Conservation (phyloP, 768 basidiomycete genomes). For the Collybia nuda region DNA sequence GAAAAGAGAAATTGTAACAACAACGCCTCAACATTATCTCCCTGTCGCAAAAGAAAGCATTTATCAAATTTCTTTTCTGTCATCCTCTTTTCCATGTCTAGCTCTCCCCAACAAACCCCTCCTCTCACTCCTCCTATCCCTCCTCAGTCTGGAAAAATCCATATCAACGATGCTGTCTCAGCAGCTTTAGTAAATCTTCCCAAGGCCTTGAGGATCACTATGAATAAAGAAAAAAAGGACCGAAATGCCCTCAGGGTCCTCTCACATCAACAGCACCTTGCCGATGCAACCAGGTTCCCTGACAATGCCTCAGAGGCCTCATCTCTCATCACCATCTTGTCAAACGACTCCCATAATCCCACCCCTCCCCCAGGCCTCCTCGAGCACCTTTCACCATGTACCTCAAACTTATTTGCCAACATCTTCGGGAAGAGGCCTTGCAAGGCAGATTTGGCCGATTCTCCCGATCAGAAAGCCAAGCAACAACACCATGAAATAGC, state of each 20-base stretch:
- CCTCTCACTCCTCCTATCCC: not conserved
- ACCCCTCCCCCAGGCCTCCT: too few species aligned
- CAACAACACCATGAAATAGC: not conserved
- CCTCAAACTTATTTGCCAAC: too few species aligned
- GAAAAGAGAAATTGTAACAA: too few species aligned
- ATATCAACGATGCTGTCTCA: not conserved
- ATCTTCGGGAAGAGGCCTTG: too few species aligned
- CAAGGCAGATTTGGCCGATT: not conserved
- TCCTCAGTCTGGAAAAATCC: not conserved
- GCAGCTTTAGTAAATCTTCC: not conserved
- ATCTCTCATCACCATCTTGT: not conserved
- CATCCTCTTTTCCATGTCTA: too few species aligned
- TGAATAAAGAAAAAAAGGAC: not conserved
- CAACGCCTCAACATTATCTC: too few species aligned
- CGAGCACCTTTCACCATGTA: too few species aligned
- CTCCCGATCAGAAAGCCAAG: constrained; percentile 1
- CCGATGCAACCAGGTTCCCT: not conserved
- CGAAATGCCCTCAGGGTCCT: not conserved
- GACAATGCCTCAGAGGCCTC: not conserved
- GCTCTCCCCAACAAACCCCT: too few species aligned
- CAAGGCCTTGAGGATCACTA: not conserved
- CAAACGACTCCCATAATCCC: not conserved
- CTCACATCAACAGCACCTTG: not conserved
- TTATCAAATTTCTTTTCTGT: too few species aligned
- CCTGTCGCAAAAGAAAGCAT: too few species aligned